Conservation (phyloP, 176 grass and related monocot genomes). For the Musa itinerans region DNA sequence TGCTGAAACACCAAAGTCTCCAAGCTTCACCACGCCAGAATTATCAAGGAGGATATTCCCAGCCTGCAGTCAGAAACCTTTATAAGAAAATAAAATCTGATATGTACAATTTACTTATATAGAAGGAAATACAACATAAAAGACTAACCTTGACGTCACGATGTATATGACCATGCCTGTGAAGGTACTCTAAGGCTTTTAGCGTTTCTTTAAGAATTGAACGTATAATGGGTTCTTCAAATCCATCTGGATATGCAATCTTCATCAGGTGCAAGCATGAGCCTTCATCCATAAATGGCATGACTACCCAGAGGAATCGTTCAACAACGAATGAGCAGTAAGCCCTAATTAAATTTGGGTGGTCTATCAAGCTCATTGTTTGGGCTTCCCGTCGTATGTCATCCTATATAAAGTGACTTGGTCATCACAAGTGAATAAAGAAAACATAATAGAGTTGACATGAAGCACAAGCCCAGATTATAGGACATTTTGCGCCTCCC, state of each 20-base stretch:
- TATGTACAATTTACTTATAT: neutral
- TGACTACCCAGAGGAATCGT: constrained; percentile 79
- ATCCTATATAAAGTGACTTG: constrained; percentile 43
- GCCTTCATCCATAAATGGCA: constrained; percentile 96
- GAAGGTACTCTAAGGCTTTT: constrained; percentile 92
- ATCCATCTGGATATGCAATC: constrained; percentile 76
- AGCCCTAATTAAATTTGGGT: constrained; percentile 83
- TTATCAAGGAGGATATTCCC: constrained; percentile 94
- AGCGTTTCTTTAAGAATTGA: constrained; percentile 96
- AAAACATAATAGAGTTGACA: neutral
- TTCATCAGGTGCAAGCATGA: constrained; percentile 98
- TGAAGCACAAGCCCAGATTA: neutral
- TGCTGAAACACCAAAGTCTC: constrained; percentile 92
- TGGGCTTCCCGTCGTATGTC: constrained; percentile 91
- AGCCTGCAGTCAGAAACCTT: constrained; percentile 37
- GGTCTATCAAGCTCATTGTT: constrained; percentile 95
- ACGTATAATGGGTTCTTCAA: constrained; percentile 75
- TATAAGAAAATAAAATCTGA: neutral
- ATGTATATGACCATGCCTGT: constrained; percentile 95
- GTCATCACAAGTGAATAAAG: neutral
- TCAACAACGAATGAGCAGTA: constrained; percentile 92
- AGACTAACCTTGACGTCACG: constrained; percentile 82
- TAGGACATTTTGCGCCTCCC: neutral
- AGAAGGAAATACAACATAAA: constrained; percentile 9
- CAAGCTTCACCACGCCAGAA: constrained; percentile 82